A percentile compares a stretch with the other conserved stretches of the same genome.
Evolutionary conservation across 2,329 filamentous ascomycete genomes (phyloP).

Genomic region (Pseudogymnoascus sp.): DNA sequence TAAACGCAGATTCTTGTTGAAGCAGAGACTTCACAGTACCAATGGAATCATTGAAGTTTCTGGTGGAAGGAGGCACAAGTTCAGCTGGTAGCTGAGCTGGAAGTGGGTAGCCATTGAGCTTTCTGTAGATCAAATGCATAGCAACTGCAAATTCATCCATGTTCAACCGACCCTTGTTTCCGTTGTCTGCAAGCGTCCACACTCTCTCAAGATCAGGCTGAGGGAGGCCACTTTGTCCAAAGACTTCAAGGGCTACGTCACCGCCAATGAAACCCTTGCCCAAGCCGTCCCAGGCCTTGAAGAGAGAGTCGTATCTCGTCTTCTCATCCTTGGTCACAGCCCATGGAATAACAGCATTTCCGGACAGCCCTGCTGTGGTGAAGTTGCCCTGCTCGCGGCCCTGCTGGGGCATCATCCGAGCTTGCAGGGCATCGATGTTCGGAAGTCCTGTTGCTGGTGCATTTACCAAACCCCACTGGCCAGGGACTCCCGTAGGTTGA

Average conservation of each 20-base stretch:
- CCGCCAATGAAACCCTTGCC: conserved; percentile 87
- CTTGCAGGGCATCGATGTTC: conserved; percentile 86
- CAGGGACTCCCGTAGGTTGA: conserved; percentile 88
- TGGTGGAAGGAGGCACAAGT: conserved; percentile 86
- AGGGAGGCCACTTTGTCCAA: conserved; percentile 89
- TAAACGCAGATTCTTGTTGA: conserved; percentile 77
- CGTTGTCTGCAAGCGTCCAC: conserved; percentile 89
- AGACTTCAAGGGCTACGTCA: conserved; percentile 90
- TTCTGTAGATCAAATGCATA: conserved; percentile 98
- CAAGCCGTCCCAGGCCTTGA: conserved; percentile 93
- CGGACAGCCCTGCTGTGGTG: conserved; percentile 77
- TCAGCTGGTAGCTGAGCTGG: conserved; percentile 83
- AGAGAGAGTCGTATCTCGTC: conserved; percentile 88
- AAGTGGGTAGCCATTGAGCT: conserved; percentile 89
- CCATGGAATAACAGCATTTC: conserved; percentile 95
- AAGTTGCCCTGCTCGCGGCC: conserved; percentile 78
- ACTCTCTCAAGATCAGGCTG: conserved; percentile 84
- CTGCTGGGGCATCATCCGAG: conserved; percentile 94
- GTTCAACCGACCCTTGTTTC: conserved; percentile 89
- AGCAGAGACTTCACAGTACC: conserved; percentile 87
- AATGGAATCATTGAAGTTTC: conserved; percentile 87
- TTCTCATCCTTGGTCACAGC: conserved; percentile 98
- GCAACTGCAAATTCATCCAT: conserved; percentile 96
- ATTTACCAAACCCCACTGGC: conserved; percentile 98
- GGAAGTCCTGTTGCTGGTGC: conserved; percentile 81